These are phyloP conservation scores for Fusarium burgessii DNA, from an alignment of 2,329 filamentous ascomycete genomes.

Conservation along the genomic window DNA sequence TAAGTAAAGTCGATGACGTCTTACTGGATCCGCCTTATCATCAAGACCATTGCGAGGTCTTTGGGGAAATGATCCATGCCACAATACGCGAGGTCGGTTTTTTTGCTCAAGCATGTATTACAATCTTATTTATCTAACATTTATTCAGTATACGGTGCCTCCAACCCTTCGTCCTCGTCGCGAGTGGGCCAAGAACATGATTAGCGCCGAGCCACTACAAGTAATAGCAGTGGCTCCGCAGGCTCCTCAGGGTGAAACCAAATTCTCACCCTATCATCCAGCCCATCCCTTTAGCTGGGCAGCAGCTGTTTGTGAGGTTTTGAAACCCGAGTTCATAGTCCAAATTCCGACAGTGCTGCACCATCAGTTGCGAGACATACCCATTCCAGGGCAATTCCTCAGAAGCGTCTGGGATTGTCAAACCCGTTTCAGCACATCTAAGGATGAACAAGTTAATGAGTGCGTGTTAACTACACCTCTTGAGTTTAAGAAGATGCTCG, in stretches of 20 bases:
- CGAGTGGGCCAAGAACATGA: not conserved
- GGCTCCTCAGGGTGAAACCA: no score
- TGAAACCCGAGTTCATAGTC: not conserved
- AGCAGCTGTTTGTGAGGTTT: not conserved
- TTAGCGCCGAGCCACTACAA: not conserved
- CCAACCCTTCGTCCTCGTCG: not conserved
- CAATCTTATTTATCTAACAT: not conserved
- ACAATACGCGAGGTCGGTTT: not conserved
- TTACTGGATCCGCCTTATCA: not conserved
- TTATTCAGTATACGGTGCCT: not conserved
- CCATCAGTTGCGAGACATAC: not conserved
- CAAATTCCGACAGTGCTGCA: no score
- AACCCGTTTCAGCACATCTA: not conserved
- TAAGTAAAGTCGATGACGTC: not conserved
- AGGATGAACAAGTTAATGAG: not conserved
- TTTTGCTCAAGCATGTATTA: rapidly evolving
- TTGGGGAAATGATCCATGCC: not conserved
- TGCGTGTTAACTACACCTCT: not conserved
- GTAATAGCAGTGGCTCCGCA: not conserved
- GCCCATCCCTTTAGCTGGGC: not conserved
- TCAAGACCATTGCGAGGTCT: not conserved
- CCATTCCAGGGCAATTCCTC: not conserved
- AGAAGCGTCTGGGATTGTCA: not conserved
- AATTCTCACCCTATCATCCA: not conserved
- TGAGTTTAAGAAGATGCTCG: not conserved